phyloP scores from a whole-genome alignment of 345 rosid species.

The Odontarrhena argentea region DNA sequence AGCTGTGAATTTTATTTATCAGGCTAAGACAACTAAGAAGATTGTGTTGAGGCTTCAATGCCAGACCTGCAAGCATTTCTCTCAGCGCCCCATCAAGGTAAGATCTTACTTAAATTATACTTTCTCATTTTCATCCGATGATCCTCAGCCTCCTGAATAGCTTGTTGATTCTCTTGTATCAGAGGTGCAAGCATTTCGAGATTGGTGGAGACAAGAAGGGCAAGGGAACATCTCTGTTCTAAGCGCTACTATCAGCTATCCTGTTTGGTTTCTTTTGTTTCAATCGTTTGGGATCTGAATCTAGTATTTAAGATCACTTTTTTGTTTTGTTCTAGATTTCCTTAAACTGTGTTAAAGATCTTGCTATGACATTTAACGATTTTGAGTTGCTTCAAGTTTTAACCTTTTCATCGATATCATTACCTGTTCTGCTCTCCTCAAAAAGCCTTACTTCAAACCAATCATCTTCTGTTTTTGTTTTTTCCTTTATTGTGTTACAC shows the following conservation, averaged over 20 bases:
- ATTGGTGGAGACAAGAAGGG: conserved; percentile 70
- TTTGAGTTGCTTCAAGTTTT: conserved; percentile 8
- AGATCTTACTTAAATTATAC: not conserved
- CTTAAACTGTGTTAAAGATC: not conserved
- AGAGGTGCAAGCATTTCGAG: conserved; percentile 65
- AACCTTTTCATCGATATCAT: not conserved
- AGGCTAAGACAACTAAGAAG: conserved; percentile 76
- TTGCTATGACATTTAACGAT: not conserved
- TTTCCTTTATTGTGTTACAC: conserved; percentile 52
- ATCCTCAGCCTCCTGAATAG: not conserved
- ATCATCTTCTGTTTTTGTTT: conserved; percentile 5
- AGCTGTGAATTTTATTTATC: not conserved
- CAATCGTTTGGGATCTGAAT: not conserved
- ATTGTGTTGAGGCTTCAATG: conserved; percentile 72
- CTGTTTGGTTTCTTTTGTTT: not conserved
- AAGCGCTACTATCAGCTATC: conserved; percentile 6
- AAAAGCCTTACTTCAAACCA: conserved; percentile 24
- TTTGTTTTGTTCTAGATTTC: conserved; percentile 3
- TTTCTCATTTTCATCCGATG: not conserved
- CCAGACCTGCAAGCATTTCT: conserved; percentile 70
- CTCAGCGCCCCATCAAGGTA: conserved; percentile 69
- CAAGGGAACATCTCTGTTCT: conserved; percentile 62
- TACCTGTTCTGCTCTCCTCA: not conserved
- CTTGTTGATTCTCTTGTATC: conserved; percentile 18
- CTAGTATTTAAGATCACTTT: not conserved